Base-by-base conservation (phyloP, 176 grass and related monocot genomes). In the Carex cristatella region DNA sequence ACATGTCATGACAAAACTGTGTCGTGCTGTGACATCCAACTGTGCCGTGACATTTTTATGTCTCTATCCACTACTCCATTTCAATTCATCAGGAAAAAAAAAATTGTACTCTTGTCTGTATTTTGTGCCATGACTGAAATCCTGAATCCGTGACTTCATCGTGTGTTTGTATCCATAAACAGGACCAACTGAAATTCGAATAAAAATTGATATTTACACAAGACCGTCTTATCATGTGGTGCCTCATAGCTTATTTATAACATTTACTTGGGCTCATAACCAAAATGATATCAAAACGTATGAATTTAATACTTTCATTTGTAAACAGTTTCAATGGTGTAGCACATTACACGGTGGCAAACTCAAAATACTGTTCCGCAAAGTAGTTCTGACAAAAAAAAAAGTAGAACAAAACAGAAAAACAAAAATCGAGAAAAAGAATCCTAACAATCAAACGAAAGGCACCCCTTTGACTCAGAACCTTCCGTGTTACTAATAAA, bases 381-480 rank as follows among this genome's bases (percentile, higher is more conserved):
- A 61, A 85, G 64, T 62, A 85, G 19, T 48, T 61, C n/a, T 23
- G 35, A 65, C 15, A 64, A 85, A 51, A 46, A 49, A 49, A 23
- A 32, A 49, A n/a, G 3, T 0, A 15, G 48, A 79, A 76, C 1
- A 51, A 58, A 84, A 38, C 57, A 72, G 8, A 76, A 75, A 75
- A 75, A 27, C 19, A 79, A 46, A 59, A 74, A 61, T 62, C 2
- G 37, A 40, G 28, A 56, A 65, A 10, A 65, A 10, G 4, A 18
- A 75, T 9, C 60, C 82, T 88, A 98, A 79, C 95, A 98, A 82
- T 94, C 91, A 44, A 98, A 87, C 46, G 81, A 75, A 75, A 80
- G 68, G 90, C 94, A 97, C 56, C 48, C 81, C 61, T 83, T 63
- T 53, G 61, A 85, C 54, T n/a, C 81, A 51, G 85, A 30, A 49